phyloP scores from a whole-genome alignment of 768 basidiomycete genomes.

The Saitozyma sp. region DNA sequence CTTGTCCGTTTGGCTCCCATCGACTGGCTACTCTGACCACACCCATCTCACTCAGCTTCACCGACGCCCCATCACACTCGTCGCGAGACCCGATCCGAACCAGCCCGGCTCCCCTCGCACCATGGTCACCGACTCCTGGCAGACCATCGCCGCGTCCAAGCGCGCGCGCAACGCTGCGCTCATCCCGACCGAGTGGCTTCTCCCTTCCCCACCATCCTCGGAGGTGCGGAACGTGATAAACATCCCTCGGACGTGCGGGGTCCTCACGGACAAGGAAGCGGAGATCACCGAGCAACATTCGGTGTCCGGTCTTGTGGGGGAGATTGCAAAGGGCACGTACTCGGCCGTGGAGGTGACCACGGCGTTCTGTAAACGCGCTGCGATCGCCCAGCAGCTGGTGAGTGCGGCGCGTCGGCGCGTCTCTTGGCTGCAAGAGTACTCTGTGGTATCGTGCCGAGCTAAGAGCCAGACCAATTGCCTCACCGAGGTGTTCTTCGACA shows the following conservation, averaged over 20 bases:
- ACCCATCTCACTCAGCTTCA: neutral
- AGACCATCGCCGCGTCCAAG: constrained; percentile 12
- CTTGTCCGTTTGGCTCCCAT: too few species aligned
- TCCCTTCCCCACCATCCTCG: neutral
- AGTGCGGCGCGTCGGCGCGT: constrained; percentile 43
- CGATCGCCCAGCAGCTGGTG: constrained; percentile 76
- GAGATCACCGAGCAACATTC: constrained; percentile 58
- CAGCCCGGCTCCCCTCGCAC: neutral
- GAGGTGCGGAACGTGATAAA: too few species aligned
- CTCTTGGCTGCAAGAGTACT: neutral
- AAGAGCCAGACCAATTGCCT: constrained; percentile 68
- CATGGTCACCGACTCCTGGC: constrained; percentile 14
- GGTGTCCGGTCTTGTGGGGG: constrained; percentile 6
- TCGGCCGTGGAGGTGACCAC: constrained; percentile 47
- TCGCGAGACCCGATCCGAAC: neutral
- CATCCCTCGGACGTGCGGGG: constrained; percentile 51
- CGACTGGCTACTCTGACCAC: too few species aligned
- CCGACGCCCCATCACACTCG: neutral
- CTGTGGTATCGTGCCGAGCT: neutral
- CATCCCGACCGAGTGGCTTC: constrained; percentile 3
- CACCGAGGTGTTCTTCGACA: constrained; percentile 78
- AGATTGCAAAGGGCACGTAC: constrained; percentile 12
- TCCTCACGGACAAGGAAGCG: constrained; percentile 63
- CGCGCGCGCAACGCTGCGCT: neutral
- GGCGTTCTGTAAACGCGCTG: constrained; percentile 69